Percentiles rank a stretch among this genome's conserved stretches.
Evolutionary conservation across 805 yeast genomes (phyloP).

Genomic region (Teunomyces tritomae): DNA sequence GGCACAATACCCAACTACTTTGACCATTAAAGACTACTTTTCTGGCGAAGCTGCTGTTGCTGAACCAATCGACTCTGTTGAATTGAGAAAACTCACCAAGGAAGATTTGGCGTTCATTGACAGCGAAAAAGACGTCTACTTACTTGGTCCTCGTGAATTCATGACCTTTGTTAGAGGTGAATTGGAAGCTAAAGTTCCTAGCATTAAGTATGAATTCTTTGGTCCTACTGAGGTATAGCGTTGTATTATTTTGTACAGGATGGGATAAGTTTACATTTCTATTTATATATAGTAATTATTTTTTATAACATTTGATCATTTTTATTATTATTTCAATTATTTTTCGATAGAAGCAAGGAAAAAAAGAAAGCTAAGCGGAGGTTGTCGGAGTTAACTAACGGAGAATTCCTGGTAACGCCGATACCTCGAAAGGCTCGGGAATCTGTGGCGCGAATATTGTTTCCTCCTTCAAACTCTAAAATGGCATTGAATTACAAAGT

Average conservation of each 20-base stretch:
- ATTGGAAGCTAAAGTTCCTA: conserved; percentile 16
- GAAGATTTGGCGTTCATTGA: conserved; percentile 21
- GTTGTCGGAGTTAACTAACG: not conserved
- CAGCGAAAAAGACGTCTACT: conserved; percentile 22
- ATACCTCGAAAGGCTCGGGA: too few species aligned
- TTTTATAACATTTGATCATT: too few species aligned
- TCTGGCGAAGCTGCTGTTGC: conserved; percentile 5
- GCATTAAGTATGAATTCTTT: conserved; percentile 27
- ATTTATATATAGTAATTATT: too few species aligned
- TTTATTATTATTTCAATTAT: not conserved
- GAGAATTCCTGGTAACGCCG: not conserved
- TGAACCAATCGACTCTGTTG: conserved; percentile 11
- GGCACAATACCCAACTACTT: conserved; percentile 10
- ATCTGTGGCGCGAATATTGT: not conserved
- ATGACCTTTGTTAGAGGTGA: conserved; percentile 25
- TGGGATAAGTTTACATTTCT: too few species aligned
- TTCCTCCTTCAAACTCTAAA: not conserved
- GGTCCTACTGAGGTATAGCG: conserved; percentile 28
- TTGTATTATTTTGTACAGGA: not conserved
- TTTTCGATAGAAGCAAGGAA: not conserved
- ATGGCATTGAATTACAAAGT: not conserved
- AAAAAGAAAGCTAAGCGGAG: not conserved
- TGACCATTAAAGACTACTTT: conserved; percentile 22
- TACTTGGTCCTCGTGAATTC: conserved; percentile 34
- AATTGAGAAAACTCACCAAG: conserved; percentile 10